Conservation (phyloP, 345 rosid species). For the Lepidium sativum region DNA sequence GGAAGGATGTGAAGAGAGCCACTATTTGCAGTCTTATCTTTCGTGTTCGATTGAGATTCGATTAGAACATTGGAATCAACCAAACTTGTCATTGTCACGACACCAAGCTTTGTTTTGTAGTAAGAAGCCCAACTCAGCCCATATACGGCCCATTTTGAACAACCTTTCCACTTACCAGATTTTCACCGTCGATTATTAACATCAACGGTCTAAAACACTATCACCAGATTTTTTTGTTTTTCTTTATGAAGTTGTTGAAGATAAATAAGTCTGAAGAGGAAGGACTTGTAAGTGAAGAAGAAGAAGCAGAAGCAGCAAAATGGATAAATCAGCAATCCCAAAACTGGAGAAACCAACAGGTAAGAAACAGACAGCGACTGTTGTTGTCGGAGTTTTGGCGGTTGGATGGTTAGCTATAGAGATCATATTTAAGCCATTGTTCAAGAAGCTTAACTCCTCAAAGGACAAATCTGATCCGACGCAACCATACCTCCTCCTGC, state of each 20-base stretch:
- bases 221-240: neutral
- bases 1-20: conserved; percentile 7
- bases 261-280: neutral
- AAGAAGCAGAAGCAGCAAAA: neutral
- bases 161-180: neutral
- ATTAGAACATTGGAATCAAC: conserved; percentile 5
- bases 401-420: conserved; percentile 78
- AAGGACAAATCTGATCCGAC: conserved; percentile 56
- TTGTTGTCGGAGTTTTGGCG: conserved; percentile 64
- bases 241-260: neutral
- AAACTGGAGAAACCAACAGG: conserved; percentile 14
- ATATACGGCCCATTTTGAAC: conserved; percentile 1
- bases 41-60: conserved; percentile 9
- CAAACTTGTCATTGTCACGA: conserved; percentile 3
- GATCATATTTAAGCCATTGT: conserved; percentile 68
- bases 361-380: conserved; percentile 43
- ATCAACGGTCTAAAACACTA: conserved; percentile 9
- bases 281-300: neutral
- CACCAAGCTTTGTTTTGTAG: conserved; percentile 11
- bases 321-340: conserved; percentile 19
- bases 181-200: conserved; percentile 8
- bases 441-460: conserved; percentile 51
- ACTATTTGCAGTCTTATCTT: conserved; percentile 19
- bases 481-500: conserved; percentile 34
- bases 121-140: neutral